Conservation (phyloP, 768 basidiomycete species). For the Candolleomyces efflorescens region DNA sequence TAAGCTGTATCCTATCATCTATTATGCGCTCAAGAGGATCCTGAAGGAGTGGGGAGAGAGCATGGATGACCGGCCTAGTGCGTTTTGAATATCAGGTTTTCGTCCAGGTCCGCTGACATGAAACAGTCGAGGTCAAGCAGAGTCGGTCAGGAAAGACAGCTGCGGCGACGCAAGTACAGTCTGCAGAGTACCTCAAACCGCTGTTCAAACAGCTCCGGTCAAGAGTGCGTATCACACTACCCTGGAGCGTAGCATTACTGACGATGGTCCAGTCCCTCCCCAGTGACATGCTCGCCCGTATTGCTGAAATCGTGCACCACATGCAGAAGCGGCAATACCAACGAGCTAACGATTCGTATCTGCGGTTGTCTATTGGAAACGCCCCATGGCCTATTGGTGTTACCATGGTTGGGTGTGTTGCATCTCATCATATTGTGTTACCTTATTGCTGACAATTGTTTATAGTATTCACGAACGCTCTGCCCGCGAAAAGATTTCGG, state of each 20-base stretch:
- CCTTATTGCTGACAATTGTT: conserved; percentile 1
- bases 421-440: not conserved
- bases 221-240: conserved; percentile 52
- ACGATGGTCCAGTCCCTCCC: conserved; percentile 56
- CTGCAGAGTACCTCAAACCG: conserved; percentile 95
- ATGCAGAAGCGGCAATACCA: conserved; percentile 98
- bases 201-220: conserved; percentile 88
- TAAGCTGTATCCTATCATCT: conserved; percentile 95
- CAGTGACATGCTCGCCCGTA: conserved; percentile 76
- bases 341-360: conserved; percentile 93
- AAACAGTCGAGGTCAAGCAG: conserved; percentile 74
- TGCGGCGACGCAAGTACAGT: conserved; percentile 92
- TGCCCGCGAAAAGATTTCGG: conserved; percentile 96
- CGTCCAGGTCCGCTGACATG: conserved; percentile 3
- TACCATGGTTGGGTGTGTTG: conserved; percentile 92
- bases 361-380: conserved; percentile 95
- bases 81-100: conserved; percentile 13
- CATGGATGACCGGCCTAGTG: conserved; percentile 91
- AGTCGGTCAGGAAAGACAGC: conserved; percentile 91
- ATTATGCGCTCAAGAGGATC: conserved; percentile 88
- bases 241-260: not conserved
- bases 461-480: conserved; percentile 97
- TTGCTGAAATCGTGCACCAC: conserved; percentile 92
- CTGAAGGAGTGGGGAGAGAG: conserved; percentile 96
- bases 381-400: conserved; percentile 99